Conservation (phyloP, 163 green algal genomes). For the Scenedesmus sp. region DNA sequence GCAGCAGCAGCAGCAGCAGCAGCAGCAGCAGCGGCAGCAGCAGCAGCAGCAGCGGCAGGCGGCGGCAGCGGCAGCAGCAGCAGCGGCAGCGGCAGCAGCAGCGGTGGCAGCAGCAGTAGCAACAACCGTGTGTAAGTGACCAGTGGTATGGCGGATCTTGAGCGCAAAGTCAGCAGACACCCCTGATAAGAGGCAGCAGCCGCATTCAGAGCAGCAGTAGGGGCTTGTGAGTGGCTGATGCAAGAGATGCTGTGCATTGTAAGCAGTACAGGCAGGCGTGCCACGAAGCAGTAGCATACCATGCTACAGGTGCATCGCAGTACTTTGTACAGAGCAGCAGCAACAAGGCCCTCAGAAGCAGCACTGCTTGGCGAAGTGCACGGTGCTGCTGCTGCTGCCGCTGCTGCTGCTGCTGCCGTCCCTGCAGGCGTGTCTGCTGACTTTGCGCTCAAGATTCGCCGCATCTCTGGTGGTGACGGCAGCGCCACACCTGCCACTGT, state of each 20-base stretch:
- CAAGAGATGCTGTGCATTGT: no score
- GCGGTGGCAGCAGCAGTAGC: background rate
- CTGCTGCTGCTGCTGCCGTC: slow-evolving; percentile 49
- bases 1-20: background rate
- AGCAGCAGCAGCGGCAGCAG: background rate
- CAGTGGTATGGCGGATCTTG: no score
- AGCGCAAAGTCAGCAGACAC: no score
- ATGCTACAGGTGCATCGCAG: no score
- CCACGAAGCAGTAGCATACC: no score
- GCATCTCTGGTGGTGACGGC: slow-evolving; percentile 24
- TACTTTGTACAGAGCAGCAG: no score
- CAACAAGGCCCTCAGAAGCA: no score
- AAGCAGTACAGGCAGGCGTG: no score
- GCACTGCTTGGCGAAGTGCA: no score
- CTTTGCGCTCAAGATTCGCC: slow-evolving; percentile 71
- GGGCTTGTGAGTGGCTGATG: no score
- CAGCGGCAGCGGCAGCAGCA: background rate
- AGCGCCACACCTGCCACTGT: background rate
- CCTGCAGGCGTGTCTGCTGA: slow-evolving; percentile 59
- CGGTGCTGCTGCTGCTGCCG: slow-evolving; percentile 4
- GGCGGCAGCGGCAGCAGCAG: background rate
- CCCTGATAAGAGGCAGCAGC: no score
- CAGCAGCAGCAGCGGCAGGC: background rate
- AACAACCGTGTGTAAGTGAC: background rate
- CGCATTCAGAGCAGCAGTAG: no score